These are phyloP conservation scores for Hypoxylon sp. DNA, from an alignment of 2,329 filamentous ascomycete genomes.

Conservation along the genomic window DNA sequence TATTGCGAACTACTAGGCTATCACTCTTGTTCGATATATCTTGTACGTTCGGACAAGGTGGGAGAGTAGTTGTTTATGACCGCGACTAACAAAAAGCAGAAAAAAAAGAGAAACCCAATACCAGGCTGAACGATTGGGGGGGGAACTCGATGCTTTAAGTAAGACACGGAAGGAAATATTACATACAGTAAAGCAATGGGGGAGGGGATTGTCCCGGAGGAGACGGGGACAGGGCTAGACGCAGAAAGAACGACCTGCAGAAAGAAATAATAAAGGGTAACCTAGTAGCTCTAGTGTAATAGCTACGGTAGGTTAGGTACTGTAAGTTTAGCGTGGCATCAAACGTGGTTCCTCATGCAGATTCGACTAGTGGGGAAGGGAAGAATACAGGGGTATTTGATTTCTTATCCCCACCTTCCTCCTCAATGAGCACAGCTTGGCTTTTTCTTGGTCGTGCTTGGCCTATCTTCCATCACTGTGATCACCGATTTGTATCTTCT, in stretches of 20 bases:
- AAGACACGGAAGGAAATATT: conserved; percentile 16
- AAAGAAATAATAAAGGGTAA: conserved; percentile 10
- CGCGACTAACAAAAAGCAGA: conserved; percentile 29
- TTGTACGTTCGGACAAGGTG: conserved; percentile 3
- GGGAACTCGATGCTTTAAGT: conserved; percentile 30
- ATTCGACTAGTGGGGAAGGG: conserved; percentile 13
- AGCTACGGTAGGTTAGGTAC: neutral
- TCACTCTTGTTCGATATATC: conserved; percentile 16
- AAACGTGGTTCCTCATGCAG: conserved; percentile 6
- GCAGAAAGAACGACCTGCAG: conserved; percentile 1
- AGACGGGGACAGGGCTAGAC: conserved; percentile 13
- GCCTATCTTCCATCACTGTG: conserved; percentile 18
- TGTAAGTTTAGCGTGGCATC: conserved; percentile 2
- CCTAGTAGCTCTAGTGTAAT: conserved; percentile 6
- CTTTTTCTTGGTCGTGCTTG: conserved; percentile 18
- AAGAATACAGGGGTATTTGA: conserved; percentile 14
- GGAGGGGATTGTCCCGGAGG: conserved; percentile 28
- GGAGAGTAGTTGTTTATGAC: conserved; percentile 9
- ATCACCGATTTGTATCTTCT: conserved; percentile 32
- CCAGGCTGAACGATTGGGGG: conserved; percentile 9
- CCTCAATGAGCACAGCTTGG: conserved; percentile 18
- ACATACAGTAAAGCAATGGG: conserved; percentile 16
- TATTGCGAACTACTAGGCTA: conserved; percentile 2
- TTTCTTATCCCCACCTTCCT: conserved; percentile 19
- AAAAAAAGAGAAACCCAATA: conserved; percentile 7